Evolutionary conservation across 345 rosid species (phyloP).

Genomic region (Capsella bursapastoris): DNA sequence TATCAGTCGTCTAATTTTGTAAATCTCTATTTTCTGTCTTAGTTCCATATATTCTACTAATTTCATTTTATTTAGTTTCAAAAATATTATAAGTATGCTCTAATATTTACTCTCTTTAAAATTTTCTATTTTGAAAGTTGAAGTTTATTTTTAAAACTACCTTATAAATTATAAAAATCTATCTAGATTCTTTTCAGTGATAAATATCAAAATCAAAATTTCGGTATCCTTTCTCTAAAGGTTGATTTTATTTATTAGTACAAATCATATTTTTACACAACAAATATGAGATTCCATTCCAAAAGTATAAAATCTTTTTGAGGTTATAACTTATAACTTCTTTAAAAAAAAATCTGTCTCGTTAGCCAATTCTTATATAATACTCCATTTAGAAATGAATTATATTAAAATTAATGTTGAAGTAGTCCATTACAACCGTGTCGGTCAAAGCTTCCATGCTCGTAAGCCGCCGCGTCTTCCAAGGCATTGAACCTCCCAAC

Average conservation of each 20-base stretch:
- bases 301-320: not conserved
- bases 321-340: not conserved
- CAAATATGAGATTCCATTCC: not conserved
- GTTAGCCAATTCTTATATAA: not conserved
- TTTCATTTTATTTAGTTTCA: too few relatives aligned
- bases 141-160: too few relatives aligned
- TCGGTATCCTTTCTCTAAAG: not conserved
- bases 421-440: not conserved
- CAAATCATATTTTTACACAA: not conserved
- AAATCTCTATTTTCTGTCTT: too few relatives aligned
- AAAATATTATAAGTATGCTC: too few relatives aligned
- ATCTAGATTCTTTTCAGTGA: not conserved
- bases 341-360: not conserved
- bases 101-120: too few relatives aligned
- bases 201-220: not conserved
- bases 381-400: not conserved
- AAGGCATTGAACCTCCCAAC: not conserved
- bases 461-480: constrained; percentile 23
- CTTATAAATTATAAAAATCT: too few relatives aligned
- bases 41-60: too few relatives aligned
- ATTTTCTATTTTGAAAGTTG: too few relatives aligned
- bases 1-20: too few relatives aligned
- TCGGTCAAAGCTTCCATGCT: constrained; percentile 1
- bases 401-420: not conserved
- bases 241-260: not conserved